A percentile compares a stretch with the other conserved stretches of the same genome.
These are phyloP conservation scores for Lactifluus echinatus DNA, from an alignment of 768 basidiomycete genomes.

Conservation along the genomic window DNA sequence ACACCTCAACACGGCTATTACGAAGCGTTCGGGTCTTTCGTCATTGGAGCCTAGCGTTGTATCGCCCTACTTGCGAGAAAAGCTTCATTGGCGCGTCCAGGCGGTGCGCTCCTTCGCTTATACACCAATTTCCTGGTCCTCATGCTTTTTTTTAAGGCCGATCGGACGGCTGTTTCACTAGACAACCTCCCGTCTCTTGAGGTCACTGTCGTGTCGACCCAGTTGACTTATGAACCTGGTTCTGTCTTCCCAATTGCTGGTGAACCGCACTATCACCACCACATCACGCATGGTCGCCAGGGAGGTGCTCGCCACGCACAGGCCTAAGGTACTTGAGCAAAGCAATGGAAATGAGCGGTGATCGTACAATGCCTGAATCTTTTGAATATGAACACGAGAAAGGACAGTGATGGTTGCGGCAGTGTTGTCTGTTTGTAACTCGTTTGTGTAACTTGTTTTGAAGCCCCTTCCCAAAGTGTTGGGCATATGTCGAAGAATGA, in stretches of 20 bases:
- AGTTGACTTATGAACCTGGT: neutral
- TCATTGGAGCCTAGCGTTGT: slow-evolving; percentile 34
- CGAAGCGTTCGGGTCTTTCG: slow-evolving; percentile 20
- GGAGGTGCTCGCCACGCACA: slow-evolving; percentile 2
- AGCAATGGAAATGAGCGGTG: neutral
- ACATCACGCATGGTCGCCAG: slow-evolving; percentile 11
- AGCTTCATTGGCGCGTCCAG: slow-evolving; percentile 36
- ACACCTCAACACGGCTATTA: slow-evolving; percentile 33
- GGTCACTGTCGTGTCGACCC: slow-evolving; percentile 2
- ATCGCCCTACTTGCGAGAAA: slow-evolving; percentile 32
- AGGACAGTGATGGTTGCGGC: neutral
- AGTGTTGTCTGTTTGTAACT: neutral
- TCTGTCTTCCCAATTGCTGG: slow-evolving; percentile 8
- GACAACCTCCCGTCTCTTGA: slow-evolving; percentile 14
- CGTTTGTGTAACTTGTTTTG: too few species aligned
- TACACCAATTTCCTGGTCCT: neutral
- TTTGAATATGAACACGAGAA: neutral
- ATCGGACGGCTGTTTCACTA: neutral
- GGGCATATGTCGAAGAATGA: neutral
- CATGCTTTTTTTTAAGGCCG: neutral
- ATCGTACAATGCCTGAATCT: neutral
- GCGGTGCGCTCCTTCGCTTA: slow-evolving; percentile 26
- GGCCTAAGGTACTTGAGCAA: neutral
- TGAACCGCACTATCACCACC: slow-evolving; percentile 3
- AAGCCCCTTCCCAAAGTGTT: neutral